Percentiles rank a stretch among this genome's conserved stretches.
Evolutionary conservation across 331 rosid species (phyloP).

Genomic region (Pyracantha coccinea): DNA sequence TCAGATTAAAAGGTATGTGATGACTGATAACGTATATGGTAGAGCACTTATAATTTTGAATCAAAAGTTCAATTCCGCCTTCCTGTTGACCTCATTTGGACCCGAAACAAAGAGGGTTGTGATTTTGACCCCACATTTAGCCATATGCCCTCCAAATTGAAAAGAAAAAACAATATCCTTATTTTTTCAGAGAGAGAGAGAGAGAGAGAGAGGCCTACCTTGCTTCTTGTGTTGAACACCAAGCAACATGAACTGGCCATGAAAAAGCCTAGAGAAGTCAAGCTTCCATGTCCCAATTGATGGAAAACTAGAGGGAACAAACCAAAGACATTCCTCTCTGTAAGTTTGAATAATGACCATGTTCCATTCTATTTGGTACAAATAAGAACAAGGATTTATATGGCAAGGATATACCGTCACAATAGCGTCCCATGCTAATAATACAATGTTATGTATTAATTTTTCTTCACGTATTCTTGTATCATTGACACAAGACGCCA

Average conservation of each 20-base stretch:
- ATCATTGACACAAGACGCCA: too few species aligned
- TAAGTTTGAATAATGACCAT: neutral
- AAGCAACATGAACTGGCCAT: conserved; percentile 1
- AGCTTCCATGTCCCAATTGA: neutral
- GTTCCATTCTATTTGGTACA: neutral
- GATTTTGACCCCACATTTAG: too few species aligned
- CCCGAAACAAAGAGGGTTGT: neutral
- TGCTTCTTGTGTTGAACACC: neutral
- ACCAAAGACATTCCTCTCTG: neutral
- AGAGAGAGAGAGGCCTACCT: neutral
- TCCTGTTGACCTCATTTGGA: neutral
- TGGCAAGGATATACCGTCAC: too few species aligned
- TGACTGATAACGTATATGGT: too few species aligned
- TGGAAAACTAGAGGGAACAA: neutral
- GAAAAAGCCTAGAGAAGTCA: neutral
- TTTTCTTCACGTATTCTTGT: too few species aligned
- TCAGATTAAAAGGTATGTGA: too few species aligned
- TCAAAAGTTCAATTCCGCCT: too few species aligned
- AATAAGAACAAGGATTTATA: neutral
- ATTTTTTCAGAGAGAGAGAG: neutral
- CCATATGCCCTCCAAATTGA: too few species aligned
- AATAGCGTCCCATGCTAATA: too few species aligned
- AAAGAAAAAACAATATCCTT: too few species aligned
- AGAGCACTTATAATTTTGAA: too few species aligned
- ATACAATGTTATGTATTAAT: too few species aligned